A percentile compares a stretch with the other conserved stretches of the same genome.
phyloP scores from a whole-genome alignment of 192 early-diverging fungal genomes.

The Phycomyces blakesleeanus region DNA sequence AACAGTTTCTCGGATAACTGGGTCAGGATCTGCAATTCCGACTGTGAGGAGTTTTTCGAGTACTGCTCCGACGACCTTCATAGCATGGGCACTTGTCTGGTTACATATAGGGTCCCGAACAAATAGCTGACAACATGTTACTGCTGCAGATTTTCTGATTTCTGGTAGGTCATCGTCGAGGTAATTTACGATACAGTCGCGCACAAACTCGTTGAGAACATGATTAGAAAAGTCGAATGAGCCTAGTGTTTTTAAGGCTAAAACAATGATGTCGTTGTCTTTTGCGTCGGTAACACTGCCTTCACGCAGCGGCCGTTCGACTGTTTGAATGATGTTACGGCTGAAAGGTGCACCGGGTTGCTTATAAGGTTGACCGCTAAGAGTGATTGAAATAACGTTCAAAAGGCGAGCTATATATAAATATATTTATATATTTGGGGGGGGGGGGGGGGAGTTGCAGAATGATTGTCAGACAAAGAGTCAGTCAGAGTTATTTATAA shows the following conservation, averaged over 20 bases:
- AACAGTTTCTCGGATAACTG: conserved; percentile 72
- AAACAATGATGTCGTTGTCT: conserved; percentile 70
- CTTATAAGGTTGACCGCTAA: conserved; percentile 78
- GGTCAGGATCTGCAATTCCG: conserved; percentile 83
- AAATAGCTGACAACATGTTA: conserved; percentile 81
- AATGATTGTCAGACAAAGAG: no score
- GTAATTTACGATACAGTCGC: conserved; percentile 79
- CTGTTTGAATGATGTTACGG: conserved; percentile 25
- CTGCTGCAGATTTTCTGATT: conserved; percentile 79
- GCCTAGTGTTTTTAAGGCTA: conserved; percentile 81
- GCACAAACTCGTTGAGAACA: conserved; percentile 86
- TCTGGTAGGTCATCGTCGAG: conserved; percentile 72
- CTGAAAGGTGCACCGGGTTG: conserved; percentile 65
- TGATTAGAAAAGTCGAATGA: conserved; percentile 83
- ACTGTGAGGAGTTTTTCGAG: conserved; percentile 86
- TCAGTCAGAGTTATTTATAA: background rate
- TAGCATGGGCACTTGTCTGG: conserved; percentile 69
- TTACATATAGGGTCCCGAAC: conserved; percentile 78
- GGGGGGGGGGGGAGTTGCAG: no score
- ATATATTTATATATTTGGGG: no score
- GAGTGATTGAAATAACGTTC: conserved; percentile 82
- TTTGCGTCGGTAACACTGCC: conserved; percentile 47
- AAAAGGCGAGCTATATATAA: conserved; percentile 66
- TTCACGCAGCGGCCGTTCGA: conserved; percentile 27
- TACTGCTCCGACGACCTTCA: conserved; percentile 81